Percentiles rank a stretch among this genome's conserved stretches.
Evolutionary conservation across 2,329 filamentous ascomycete species (phyloP).

Genomic region (Penicillium corylophilum): DNA sequence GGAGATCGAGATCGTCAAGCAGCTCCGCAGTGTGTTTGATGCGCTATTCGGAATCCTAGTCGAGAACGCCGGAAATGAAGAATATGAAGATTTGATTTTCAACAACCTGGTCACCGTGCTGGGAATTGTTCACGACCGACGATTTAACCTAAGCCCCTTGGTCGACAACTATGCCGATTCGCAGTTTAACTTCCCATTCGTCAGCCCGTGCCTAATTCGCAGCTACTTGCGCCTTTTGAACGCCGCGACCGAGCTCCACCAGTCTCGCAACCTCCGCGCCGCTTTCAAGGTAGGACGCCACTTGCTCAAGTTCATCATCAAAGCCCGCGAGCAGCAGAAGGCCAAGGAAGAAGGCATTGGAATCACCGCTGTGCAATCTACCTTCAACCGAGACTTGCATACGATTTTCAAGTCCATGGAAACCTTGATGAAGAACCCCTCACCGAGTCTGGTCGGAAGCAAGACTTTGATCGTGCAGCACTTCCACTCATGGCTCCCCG

Average conservation of each 20-base stretch:
- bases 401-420: conserved; percentile 89
- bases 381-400: conserved; percentile 80
- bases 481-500: conserved; percentile 96
- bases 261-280: conserved; percentile 78
- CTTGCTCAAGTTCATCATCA: conserved; percentile 91
- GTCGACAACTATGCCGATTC: conserved; percentile 89
- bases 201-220: conserved; percentile 80
- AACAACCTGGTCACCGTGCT: conserved; percentile 84
- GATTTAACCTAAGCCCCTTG: conserved; percentile 86
- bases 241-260: conserved; percentile 78
- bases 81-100: conserved; percentile 91
- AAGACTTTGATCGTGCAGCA: conserved; percentile 95
- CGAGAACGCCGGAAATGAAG: conserved; percentile 85
- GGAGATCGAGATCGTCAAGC: conserved; percentile 96
- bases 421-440: conserved; percentile 80
- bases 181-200: conserved; percentile 90
- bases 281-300: conserved; percentile 94
- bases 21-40: conserved; percentile 85
- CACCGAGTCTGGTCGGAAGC: conserved; percentile 83
- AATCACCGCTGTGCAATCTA: conserved; percentile 68
- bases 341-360: conserved; percentile 86
- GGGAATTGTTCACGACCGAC: conserved; percentile 88
- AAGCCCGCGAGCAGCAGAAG: conserved; percentile 80
- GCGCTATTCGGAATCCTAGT: conserved; percentile 88
- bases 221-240: conserved; percentile 82